These are phyloP conservation scores for Penicillium parvum DNA, from an alignment of 495 filamentous ascomycete species.

Conservation along the genomic window DNA sequence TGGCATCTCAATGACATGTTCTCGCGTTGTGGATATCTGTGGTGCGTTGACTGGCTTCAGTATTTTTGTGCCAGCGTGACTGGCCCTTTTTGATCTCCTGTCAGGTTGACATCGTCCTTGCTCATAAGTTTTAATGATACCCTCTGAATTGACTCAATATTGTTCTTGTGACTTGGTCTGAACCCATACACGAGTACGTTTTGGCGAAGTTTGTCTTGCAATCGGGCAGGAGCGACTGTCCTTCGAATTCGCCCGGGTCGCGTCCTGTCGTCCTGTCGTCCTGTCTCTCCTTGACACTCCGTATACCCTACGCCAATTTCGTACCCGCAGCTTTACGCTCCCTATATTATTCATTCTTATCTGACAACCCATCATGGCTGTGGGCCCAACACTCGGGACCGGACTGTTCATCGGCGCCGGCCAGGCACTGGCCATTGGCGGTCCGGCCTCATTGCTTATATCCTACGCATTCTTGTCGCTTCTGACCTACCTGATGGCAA, in stretches of 20 bases:
- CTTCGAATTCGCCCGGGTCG: no score
- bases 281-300: no score
- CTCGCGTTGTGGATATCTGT: no score
- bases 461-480: slow-evolving; percentile 46
- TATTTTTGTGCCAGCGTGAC: no score
- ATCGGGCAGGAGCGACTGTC: background rate
- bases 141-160: no score
- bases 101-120: background rate
- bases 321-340: background rate
- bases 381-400: slow-evolving; percentile 38
- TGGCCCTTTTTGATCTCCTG: background rate
- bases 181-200: no score
- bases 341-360: slow-evolving; percentile 15
- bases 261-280: no score
- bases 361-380: slow-evolving; percentile 23
- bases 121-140: slow-evolving; percentile 17
- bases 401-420: slow-evolving; percentile 39
- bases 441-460: slow-evolving; percentile 36
- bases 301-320: no score
- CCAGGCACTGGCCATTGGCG: slow-evolving; percentile 37
- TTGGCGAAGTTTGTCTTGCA: background rate
- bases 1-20: slow-evolving; percentile 32
- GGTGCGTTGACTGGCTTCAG: no score
- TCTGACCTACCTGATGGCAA: slow-evolving; percentile 58
- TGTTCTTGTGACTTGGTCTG: no score